A percentile compares a stretch with the other conserved stretches of the same genome.
phyloP scores from a whole-genome alignment of 2,329 filamentous ascomycete species.

The Septoria petroselini region DNA sequence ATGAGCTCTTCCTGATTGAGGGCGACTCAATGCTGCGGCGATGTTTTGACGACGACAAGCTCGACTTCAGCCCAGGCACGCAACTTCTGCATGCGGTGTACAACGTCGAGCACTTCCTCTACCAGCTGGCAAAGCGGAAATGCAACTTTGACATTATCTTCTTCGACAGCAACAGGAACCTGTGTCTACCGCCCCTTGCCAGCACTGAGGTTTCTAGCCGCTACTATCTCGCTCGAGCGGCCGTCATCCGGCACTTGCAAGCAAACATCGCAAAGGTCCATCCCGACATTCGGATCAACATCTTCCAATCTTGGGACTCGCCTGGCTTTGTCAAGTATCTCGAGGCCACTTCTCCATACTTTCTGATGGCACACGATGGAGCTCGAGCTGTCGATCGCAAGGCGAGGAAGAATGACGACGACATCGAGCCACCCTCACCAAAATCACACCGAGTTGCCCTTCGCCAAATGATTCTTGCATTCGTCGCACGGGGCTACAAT shows the following conservation, averaged over 20 bases:
- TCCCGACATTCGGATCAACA: conserved; percentile 45
- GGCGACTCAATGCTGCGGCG: conserved; percentile 68
- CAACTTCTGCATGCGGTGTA: conserved; percentile 70
- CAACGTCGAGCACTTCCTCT: conserved; percentile 64
- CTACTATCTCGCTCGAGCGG: conserved; percentile 60
- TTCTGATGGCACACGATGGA: conserved; percentile 68
- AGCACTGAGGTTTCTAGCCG: conserved; percentile 43
- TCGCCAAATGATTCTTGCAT: conserved; percentile 53
- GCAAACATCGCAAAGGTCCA: conserved; percentile 42
- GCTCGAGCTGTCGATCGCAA: conserved; percentile 32
- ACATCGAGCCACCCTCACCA: conserved; percentile 14
- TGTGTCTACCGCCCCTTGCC: conserved; percentile 54
- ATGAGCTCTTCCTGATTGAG: conserved; percentile 69
- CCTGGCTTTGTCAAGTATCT: conserved; percentile 57
- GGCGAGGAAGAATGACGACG: conserved; percentile 23
- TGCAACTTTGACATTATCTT: conserved; percentile 71
- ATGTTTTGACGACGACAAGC: conserved; percentile 58
- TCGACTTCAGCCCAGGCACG: conserved; percentile 66
- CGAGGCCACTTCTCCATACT: conserved; percentile 55
- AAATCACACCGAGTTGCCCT: conserved; percentile 31
- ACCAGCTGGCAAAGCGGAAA: conserved; percentile 58
- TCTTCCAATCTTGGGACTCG: conserved; percentile 50
- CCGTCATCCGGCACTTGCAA: conserved; percentile 63
- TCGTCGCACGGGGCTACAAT: conserved; percentile 57
- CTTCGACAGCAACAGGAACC: conserved; percentile 56